These are phyloP conservation scores for Psilocybe subaeruginosa DNA, from an alignment of 768 basidiomycete genomes.

Conservation along the genomic window DNA sequence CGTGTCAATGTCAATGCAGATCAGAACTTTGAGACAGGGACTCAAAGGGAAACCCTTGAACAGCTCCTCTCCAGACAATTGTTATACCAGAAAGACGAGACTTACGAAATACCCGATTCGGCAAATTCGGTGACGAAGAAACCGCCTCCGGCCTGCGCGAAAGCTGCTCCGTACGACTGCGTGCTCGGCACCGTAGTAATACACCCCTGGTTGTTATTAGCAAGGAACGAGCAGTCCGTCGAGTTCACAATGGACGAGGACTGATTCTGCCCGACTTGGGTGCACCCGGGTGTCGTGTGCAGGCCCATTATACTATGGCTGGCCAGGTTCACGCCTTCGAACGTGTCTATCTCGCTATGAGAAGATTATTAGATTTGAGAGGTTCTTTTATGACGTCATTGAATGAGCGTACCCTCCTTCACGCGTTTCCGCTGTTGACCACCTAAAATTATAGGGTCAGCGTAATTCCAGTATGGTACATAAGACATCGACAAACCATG, in stretches of 20 bases:
- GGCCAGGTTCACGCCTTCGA: constrained; percentile 79
- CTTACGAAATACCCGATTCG: constrained; percentile 63
- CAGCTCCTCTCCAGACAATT: no score
- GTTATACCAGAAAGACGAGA: constrained; percentile 4
- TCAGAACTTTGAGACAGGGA: no score
- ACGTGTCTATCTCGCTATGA: constrained; percentile 70
- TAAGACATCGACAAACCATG: constrained; percentile 35
- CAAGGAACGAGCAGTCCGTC: constrained; percentile 59
- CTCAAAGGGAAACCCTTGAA: no score
- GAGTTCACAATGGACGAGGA: constrained; percentile 55
- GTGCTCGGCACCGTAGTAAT: constrained; percentile 56
- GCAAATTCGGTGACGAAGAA: constrained; percentile 79
- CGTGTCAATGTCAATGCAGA: no score
- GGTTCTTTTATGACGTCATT: background rate
- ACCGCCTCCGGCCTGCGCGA: constrained; percentile 70
- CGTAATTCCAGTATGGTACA: background rate
- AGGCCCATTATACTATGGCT: constrained; percentile 69
- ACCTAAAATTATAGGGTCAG: constrained; percentile 26
- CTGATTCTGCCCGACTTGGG: constrained; percentile 49
- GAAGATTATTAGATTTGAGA: background rate
- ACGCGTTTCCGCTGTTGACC: constrained; percentile 67
- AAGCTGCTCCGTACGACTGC: constrained; percentile 65
- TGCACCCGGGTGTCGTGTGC: constrained; percentile 69
- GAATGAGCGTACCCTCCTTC: constrained; percentile 48
- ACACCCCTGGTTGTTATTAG: constrained; percentile 67